Evolutionary conservation across 805 yeast species (phyloP).

Genomic region (Sporopachydermia lactativora): DNA sequence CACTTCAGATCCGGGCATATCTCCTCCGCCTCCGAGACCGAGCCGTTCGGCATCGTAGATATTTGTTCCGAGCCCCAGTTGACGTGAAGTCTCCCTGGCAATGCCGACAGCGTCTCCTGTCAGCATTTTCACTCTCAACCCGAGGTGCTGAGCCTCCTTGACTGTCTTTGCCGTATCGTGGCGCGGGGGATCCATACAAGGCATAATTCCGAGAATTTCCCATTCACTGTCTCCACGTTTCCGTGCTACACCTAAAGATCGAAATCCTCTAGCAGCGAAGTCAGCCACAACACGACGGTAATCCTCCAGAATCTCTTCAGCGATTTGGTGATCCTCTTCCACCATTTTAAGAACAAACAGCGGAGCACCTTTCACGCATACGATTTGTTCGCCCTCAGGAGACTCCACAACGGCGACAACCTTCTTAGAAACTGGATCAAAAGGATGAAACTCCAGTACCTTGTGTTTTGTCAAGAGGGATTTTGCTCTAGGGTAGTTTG

Average conservation of each 20-base stretch:
- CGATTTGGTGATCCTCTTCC: slow-evolving; percentile 93
- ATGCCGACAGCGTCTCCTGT: slow-evolving; percentile 99
- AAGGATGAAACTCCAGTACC: slow-evolving; percentile 91
- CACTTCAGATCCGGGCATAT: slow-evolving; percentile 47
- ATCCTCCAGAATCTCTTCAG: slow-evolving; percentile 86
- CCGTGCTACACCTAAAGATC: slow-evolving; percentile 97
- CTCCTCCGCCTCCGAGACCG: slow-evolving; percentile 53
- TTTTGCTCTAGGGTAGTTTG: slow-evolving; percentile 83
- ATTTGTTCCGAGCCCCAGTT: slow-evolving; percentile 92
- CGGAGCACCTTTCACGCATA: slow-evolving; percentile 98
- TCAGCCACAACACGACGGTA: slow-evolving; percentile 96
- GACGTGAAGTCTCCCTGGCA: slow-evolving; percentile 97
- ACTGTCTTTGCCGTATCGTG: slow-evolving; percentile 95
- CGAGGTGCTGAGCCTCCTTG: slow-evolving; percentile 77
- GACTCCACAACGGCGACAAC: slow-evolving; percentile 92
- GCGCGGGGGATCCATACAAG: slow-evolving; percentile 98
- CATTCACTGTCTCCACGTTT: slow-evolving; percentile 97
- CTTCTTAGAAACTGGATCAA: slow-evolving; percentile 95
- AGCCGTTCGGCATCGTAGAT: slow-evolving; percentile 93
- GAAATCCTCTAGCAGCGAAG: slow-evolving; percentile 96
- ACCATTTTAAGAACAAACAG: slow-evolving; percentile 92
- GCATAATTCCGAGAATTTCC: slow-evolving; percentile 97
- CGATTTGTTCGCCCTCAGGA: slow-evolving; percentile 88
- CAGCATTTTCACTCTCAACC: slow-evolving; percentile 93
- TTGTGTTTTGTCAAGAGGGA: slow-evolving; percentile 85